Percentiles rank a stretch among this genome's conserved stretches.
Evolutionary conservation across 495 filamentous ascomycete species (phyloP).

Genomic region (Daldinia concentrica): DNA sequence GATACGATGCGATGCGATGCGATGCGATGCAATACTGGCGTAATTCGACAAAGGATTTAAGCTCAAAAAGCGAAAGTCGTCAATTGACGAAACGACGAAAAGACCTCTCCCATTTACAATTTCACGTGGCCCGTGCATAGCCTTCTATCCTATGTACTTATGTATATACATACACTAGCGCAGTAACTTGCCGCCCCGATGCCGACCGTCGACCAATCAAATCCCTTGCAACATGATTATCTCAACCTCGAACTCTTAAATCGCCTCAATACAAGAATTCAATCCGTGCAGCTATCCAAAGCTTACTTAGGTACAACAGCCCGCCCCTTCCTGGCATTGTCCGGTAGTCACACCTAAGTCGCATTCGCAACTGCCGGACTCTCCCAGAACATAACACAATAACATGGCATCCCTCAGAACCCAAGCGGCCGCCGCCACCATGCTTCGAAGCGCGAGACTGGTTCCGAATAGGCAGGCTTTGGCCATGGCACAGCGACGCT

Average conservation of each 20-base stretch:
- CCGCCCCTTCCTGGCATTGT: background rate
- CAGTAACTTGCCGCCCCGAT: constrained; percentile 29
- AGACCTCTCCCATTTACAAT: constrained; percentile 42
- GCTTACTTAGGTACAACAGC: background rate
- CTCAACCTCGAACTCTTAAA: constrained; percentile 25
- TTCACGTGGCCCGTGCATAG: constrained; percentile 27
- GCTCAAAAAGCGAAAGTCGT: constrained; percentile 43
- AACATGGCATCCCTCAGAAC: constrained; percentile 57
- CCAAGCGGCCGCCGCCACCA: constrained; percentile 53
- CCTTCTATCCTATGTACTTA: background rate
- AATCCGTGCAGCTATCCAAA: background rate
- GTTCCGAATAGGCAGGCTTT: constrained; percentile 47
- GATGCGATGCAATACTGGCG: constrained; percentile 35
- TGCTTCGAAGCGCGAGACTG: constrained; percentile 56
- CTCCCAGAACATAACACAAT: constrained; percentile 43
- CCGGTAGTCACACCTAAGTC: background rate
- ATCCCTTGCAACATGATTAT: constrained; percentile 26
- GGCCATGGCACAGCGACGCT: constrained; percentile 56
- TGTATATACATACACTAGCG: constrained; percentile 8
- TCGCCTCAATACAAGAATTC: constrained; percentile 30
- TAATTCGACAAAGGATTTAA: constrained; percentile 39
- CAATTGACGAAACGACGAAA: constrained; percentile 45
- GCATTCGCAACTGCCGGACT: background rate
- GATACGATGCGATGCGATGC: constrained; percentile 38
- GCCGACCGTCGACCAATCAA: constrained; percentile 43